These are phyloP conservation scores for Rhazya stricta DNA, from an alignment of 257 asterid genomes.

Conservation along the genomic window DNA sequence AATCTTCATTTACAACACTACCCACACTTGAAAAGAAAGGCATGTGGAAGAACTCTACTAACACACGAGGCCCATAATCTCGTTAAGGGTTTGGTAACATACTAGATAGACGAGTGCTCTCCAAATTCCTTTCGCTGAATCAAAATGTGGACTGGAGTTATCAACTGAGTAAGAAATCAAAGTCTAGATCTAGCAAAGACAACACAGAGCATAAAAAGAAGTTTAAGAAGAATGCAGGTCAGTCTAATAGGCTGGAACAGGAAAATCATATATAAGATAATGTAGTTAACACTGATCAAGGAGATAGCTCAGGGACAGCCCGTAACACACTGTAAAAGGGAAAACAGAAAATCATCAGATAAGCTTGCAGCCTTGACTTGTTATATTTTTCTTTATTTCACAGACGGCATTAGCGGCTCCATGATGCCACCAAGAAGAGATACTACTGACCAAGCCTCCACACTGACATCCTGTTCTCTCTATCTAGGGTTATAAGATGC, in stretches of 20 bases:
- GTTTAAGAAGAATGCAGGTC: neutral
- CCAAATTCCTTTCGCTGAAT: neutral
- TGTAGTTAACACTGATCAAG: neutral
- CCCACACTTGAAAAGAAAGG: neutral
- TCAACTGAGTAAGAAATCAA: neutral
- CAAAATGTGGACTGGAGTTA: neutral
- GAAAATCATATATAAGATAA: neutral
- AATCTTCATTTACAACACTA: neutral
- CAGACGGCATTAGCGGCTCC: neutral
- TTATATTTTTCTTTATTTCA: neutral
- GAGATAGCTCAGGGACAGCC: neutral
- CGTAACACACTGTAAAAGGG: neutral
- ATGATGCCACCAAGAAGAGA: neutral
- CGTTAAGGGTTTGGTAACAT: neutral
- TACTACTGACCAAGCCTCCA: neutral
- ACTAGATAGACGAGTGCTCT: neutral
- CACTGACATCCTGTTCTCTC: neutral
- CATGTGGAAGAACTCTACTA: neutral
- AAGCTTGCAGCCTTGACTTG: neutral
- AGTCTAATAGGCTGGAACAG: neutral
- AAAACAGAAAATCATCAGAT: neutral
- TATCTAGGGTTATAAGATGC: neutral
- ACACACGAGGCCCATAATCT: neutral
- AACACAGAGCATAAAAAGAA: neutral
- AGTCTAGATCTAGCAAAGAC: neutral